Evolutionary conservation across 1,139 yeast genomes (phyloP).

Genomic region (Taiozyma sp.): DNA sequence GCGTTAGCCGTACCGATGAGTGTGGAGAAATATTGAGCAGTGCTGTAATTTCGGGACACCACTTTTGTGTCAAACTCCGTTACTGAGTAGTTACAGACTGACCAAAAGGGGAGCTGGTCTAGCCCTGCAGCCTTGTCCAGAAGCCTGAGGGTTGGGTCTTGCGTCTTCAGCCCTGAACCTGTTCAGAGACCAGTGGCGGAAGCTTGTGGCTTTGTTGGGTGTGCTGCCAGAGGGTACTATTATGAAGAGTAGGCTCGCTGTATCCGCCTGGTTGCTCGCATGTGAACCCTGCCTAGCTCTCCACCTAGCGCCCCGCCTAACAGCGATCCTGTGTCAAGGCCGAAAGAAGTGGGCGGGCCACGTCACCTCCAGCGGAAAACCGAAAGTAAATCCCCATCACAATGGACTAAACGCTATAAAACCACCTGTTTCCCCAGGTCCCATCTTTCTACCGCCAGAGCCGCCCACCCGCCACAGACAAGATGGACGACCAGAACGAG

Average conservation of each 20-base stretch:
- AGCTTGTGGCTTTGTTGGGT: not conserved
- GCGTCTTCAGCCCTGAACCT: too few species aligned
- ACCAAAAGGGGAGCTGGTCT: not conserved
- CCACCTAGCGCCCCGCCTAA: not conserved
- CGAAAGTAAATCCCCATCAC: not conserved
- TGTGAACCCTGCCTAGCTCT: not conserved
- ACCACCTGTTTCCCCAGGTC: not conserved
- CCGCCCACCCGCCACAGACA: slow-evolving; percentile 62
- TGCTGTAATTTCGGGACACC: too few species aligned
- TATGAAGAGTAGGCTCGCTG: too few species aligned
- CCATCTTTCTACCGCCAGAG: slow-evolving; percentile 51
- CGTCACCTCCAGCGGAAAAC: not conserved
- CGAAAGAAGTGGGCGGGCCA: not conserved
- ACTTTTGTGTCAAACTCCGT: not conserved
- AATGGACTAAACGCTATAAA: not conserved
- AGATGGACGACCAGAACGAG: slow-evolving; percentile 25
- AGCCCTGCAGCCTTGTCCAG: not conserved
- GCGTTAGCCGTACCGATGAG: not conserved
- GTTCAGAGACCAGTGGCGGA: too few species aligned
- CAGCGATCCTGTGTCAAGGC: too few species aligned
- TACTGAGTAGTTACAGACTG: not conserved
- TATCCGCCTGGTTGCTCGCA: not conserved
- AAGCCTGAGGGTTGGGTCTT: not conserved
- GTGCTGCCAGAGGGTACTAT: too few species aligned
- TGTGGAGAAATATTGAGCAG: not conserved